Evolutionary conservation across 2,329 filamentous ascomycete species (phyloP), one percentile per base, ranked within the genome.

Genomic region (Ilyonectria robusta): DNA sequence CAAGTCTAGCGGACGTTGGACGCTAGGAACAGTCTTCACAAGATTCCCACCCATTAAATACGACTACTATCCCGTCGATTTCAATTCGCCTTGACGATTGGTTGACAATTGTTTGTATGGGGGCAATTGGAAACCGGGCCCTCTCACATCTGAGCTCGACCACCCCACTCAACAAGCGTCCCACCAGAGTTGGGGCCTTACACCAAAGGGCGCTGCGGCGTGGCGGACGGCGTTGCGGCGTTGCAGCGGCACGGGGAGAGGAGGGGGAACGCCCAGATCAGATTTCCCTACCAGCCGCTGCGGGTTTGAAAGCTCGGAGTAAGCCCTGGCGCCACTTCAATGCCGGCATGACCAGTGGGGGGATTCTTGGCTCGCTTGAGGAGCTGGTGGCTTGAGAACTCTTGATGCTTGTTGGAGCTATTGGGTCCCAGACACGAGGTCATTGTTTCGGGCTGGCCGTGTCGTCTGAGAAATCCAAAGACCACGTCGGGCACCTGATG

Each of bases 301-400:
- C 66, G 47, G 67, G 63, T 64, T 70, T 66, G 42, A 66, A 66
- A 66, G 61, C 37, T 62, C 65, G 55, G 59, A 60, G 53, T 35
- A 56, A 67, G 40, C 65, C 53, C 47, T 72, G 57, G 65, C 72
- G 73, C 73, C 73, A 75, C 69, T 31, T 55, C 54, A 53, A 60
- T 71, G 62, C 65, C 66, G 71, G 68, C 69, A 53, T 53, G 50
- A 53, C 50, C 50, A 35, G 2, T 33, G 10, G 40, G 31, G 31
- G 31, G 11, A 8, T 17, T n/a, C 31, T 53, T 53, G 29, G 50
- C 29, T 35, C 29, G 29, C 29, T 35, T 53, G 50, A 33, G n/a
- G 31, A 35, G 19, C 9, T 33, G n/a, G 50, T 23, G 31, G 50
- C 29, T 35, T 53, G 29, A 21, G 23, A 50, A 26, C 47, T 50